Percentiles rank a stretch among this genome's conserved stretches.
Evolutionary conservation across 768 basidiomycete genomes (phyloP).

Genomic region (Krasilnikovozyma curviuscula): DNA sequence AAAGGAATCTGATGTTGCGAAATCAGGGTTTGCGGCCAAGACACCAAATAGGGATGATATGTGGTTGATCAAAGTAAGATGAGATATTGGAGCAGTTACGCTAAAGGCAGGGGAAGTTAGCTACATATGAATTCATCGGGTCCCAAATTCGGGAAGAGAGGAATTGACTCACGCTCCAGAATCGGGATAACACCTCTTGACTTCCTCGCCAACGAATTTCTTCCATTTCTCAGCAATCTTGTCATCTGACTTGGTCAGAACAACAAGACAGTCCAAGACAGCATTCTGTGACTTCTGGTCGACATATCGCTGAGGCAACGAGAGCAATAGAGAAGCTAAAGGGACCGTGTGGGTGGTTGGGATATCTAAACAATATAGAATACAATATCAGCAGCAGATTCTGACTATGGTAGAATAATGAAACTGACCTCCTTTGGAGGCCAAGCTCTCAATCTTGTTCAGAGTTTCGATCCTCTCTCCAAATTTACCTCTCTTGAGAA

Average conservation of each 20-base stretch:
- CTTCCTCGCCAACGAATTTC: constrained; percentile 56
- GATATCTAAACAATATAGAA: constrained; percentile 14
- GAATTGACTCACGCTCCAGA: constrained; percentile 36
- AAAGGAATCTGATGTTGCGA: constrained; percentile 29
- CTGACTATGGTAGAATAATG: neutral
- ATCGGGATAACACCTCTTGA: constrained; percentile 38
- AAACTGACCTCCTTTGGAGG: constrained; percentile 3
- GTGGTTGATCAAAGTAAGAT: constrained; percentile 55
- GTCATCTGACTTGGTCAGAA: constrained; percentile 17
- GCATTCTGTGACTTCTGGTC: constrained; percentile 17
- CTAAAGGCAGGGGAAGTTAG: constrained; percentile 28
- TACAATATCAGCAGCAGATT: neutral
- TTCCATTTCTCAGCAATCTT: constrained; percentile 30
- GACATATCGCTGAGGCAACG: constrained; percentile 13
- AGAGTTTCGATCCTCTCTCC: constrained; percentile 6
- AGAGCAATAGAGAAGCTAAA: constrained; percentile 13
- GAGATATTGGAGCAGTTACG: constrained; percentile 34
- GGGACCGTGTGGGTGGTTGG: constrained; percentile 15
- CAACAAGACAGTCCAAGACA: constrained; percentile 16
- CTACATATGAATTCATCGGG: constrained; percentile 28
- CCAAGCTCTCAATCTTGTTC: neutral
- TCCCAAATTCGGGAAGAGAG: constrained; percentile 1
- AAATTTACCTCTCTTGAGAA: neutral
- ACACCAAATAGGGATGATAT: constrained; percentile 41
- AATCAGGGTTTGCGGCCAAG: constrained; percentile 25